Conservation (phyloP, 768 basidiomycete genomes). For the Rhodocollybia butyracea region DNA sequence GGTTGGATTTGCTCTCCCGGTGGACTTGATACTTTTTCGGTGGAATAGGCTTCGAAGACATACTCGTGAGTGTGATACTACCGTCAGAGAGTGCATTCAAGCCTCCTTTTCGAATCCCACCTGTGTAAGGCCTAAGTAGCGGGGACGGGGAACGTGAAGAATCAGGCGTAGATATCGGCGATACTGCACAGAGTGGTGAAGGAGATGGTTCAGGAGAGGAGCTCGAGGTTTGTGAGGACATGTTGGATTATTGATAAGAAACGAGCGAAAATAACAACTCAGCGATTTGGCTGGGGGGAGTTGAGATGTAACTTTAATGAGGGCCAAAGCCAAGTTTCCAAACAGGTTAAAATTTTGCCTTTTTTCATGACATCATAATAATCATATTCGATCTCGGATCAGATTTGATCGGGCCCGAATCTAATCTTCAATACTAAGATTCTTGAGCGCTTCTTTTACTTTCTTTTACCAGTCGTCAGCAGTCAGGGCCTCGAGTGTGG, state of each 20-base stretch:
- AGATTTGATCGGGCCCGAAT: no score
- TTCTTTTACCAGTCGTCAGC: no score
- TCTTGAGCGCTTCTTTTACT: no score
- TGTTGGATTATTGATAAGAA: background rate
- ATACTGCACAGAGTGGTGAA: constrained; percentile 3
- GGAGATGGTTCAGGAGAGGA: constrained; percentile 4
- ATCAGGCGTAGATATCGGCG: constrained; percentile 7
- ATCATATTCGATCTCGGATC: background rate
- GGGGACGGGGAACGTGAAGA: constrained; percentile 14
- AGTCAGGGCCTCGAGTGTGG: background rate
- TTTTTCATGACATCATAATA: background rate
- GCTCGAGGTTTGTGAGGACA: background rate
- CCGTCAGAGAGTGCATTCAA: constrained; percentile 12
- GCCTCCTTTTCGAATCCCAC: constrained; percentile 6
- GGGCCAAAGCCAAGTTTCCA: no score
- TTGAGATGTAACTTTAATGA: background rate
- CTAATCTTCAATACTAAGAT: no score
- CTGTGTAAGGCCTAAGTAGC: background rate
- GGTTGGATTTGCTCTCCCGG: background rate
- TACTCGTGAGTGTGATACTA: constrained; percentile 11
- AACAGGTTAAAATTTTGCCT: background rate
- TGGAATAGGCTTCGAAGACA: constrained; percentile 5
- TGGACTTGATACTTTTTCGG: background rate
- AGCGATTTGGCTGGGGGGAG: background rate
- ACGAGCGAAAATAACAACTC: background rate